These are phyloP conservation scores for Globisporangium spiculum DNA, from an alignment of 352 stramenopile species.

Conservation along the genomic window DNA sequence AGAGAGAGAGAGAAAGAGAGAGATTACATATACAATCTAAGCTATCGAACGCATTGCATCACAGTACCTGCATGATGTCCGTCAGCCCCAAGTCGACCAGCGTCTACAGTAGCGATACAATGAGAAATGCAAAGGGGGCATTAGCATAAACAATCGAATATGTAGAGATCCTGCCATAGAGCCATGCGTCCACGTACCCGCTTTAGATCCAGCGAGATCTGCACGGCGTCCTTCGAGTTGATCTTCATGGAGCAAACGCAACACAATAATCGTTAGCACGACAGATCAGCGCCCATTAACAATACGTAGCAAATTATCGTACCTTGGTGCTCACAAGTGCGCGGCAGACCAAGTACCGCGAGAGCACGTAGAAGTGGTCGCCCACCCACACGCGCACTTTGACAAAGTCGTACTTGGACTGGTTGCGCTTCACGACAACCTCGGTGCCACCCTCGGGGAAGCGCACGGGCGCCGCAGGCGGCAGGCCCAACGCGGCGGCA, in stretches of 20 bases:
- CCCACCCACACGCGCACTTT: constrained; percentile 89
- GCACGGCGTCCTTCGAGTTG: constrained; percentile 78
- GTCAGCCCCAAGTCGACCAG: constrained; percentile 82
- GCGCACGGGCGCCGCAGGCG: constrained; percentile 14
- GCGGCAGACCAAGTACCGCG: constrained; percentile 80
- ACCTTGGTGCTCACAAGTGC: constrained; percentile 86
- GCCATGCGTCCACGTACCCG: constrained; percentile 34
- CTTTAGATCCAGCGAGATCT: constrained; percentile 88
- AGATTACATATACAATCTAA: not conserved
- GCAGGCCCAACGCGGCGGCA: not conserved
- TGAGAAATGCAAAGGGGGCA: not conserved
- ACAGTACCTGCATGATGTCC: constrained; percentile 70
- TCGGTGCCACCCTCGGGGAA: constrained; percentile 25
- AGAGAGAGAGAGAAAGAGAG: not conserved
- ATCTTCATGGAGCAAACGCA: constrained; percentile 40
- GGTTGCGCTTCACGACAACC: constrained; percentile 73
- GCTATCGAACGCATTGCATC: not conserved
- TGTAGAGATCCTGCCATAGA: not conserved
- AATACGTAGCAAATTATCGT: too few species aligned
- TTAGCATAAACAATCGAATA: not conserved
- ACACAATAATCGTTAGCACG: not conserved
- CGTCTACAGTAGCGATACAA: constrained; percentile 37
- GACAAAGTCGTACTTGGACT: constrained; percentile 90
- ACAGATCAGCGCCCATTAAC: not conserved
- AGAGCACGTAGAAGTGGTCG: constrained; percentile 89